phyloP scores from a whole-genome alignment of 1,284 basidiomycete genomes.

The Somion occarium region DNA sequence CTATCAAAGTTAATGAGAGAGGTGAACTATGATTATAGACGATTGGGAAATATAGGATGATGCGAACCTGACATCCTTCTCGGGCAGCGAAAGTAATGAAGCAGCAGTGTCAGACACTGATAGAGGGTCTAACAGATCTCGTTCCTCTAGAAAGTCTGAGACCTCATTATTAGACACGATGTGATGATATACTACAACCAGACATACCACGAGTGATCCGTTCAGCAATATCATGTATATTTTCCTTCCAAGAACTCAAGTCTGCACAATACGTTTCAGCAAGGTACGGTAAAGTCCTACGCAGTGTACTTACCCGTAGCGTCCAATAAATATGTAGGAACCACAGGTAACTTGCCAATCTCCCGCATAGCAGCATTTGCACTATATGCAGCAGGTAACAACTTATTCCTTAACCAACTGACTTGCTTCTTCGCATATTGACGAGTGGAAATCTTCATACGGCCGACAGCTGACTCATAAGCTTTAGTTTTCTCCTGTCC shows the following conservation, averaged over 20 bases:
- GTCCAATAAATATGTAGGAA: conserved; percentile 62
- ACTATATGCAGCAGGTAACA: conserved; percentile 71
- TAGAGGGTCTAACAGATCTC: conserved; percentile 53
- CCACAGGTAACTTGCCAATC: conserved; percentile 22
- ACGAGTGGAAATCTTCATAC: conserved; percentile 84
- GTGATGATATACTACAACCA: too few species aligned
- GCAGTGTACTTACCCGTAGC: conserved; percentile 59
- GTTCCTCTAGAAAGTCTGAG: conserved; percentile 56
- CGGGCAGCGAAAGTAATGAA: conserved; percentile 42
- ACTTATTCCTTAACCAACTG: conserved; percentile 90
- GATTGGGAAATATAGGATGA: neutral
- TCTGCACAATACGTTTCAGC: conserved; percentile 32
- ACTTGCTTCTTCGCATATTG: conserved; percentile 93
- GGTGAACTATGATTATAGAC: conserved; percentile 5
- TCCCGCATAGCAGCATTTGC: conserved; percentile 33
- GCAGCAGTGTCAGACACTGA: conserved; percentile 52
- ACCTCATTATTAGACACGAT: too few species aligned
- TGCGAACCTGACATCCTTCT: conserved; percentile 46
- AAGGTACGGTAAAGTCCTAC: too few species aligned
- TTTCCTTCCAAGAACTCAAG: conserved; percentile 53
- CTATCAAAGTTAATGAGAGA: conserved; percentile 29
- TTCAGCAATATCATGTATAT: conserved; percentile 49
- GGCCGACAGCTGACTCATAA: conserved; percentile 62
- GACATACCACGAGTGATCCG: conserved; percentile 37
- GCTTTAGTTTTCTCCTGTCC: conserved; percentile 31